Evolutionary conservation across 495 filamentous ascomycete species (phyloP).

Genomic region (Penicillium samsonianum): DNA sequence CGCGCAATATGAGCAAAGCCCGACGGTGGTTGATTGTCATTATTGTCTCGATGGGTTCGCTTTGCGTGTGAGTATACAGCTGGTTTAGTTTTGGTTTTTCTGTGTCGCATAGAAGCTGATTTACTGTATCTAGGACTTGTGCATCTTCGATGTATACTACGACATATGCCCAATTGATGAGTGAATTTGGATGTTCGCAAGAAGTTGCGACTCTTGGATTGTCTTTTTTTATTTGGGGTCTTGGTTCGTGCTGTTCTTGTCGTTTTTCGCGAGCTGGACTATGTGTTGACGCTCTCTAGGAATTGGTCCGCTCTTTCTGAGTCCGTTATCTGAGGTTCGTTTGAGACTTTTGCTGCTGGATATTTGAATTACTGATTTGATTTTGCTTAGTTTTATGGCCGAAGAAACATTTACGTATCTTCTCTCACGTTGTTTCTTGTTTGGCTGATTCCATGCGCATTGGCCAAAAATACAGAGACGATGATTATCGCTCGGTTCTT

Average conservation of each 20-base stretch:
- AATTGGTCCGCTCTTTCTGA: slow-evolving; percentile 71
- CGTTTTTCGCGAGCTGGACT: slow-evolving; percentile 24
- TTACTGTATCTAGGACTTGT: slow-evolving; percentile 62
- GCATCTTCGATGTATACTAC: slow-evolving; percentile 86
- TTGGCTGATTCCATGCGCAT: slow-evolving; percentile 85
- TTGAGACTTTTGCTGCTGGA: not conserved
- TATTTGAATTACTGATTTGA: slow-evolving; percentile 24
- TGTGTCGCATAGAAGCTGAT: not conserved
- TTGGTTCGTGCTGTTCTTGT: slow-evolving; percentile 31
- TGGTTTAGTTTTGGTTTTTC: not conserved
- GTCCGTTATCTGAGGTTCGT: slow-evolving; percentile 60
- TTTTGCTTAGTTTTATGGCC: slow-evolving; percentile 77
- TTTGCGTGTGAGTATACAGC: slow-evolving; percentile 74
- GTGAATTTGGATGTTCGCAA: slow-evolving; percentile 69
- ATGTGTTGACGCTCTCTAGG: slow-evolving; percentile 40
- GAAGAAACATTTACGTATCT: slow-evolving; percentile 77
- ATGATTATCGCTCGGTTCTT: slow-evolving; percentile 84
- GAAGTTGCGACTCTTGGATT: slow-evolving; percentile 77
- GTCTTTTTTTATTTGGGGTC: slow-evolving; percentile 76
- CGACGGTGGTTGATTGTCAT: slow-evolving; percentile 77
- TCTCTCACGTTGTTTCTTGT: slow-evolving; percentile 80
- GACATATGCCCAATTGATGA: slow-evolving; percentile 78
- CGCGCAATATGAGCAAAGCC: slow-evolving; percentile 64
- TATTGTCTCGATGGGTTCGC: slow-evolving; percentile 68
- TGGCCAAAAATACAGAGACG: slow-evolving; percentile 80